Conservation (phyloP, 768 basidiomycete genomes). For the Symmetrospora coprosmae region DNA sequence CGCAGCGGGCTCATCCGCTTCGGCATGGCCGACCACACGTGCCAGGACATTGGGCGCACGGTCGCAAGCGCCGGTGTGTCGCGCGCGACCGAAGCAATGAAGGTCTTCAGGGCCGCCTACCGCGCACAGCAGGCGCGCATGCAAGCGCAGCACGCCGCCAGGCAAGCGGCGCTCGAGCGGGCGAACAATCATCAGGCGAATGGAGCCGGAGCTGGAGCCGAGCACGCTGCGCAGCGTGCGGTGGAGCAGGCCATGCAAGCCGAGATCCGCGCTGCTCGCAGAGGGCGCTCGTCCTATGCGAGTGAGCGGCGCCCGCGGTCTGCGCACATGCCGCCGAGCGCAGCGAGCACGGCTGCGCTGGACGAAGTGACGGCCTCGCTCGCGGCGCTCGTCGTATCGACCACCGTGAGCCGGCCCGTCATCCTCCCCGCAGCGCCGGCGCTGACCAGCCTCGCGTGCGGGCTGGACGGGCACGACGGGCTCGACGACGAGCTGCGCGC, state of each 20-base stretch:
- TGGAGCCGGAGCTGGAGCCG: neutral
- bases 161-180: neutral
- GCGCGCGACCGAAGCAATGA: conserved; percentile 27
- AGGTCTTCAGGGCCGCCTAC: conserved; percentile 6
- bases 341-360: neutral
- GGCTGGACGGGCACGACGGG: conserved; percentile 9
- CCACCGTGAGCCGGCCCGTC: conserved; percentile 25
- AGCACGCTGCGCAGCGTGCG: conserved; percentile 9
- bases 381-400: neutral
- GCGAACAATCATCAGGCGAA: neutral
- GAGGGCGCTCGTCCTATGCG: neutral
- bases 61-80: conserved; percentile 9
- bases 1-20: conserved; percentile 48
- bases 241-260: conserved; percentile 20
- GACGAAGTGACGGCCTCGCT: neutral
- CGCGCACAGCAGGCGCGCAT: conserved; percentile 1
- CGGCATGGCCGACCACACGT: conserved; percentile 34
- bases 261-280: neutral
- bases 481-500: neutral
- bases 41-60: neutral
- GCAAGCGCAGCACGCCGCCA: neutral
- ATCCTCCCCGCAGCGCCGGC: conserved; percentile 22
- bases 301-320: conserved; percentile 11
- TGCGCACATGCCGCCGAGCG: neutral
- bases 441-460: conserved; percentile 18